These are phyloP conservation scores for Pestalotiopsis sp. DNA, from an alignment of 2,329 filamentous ascomycete species.

Conservation along the genomic window DNA sequence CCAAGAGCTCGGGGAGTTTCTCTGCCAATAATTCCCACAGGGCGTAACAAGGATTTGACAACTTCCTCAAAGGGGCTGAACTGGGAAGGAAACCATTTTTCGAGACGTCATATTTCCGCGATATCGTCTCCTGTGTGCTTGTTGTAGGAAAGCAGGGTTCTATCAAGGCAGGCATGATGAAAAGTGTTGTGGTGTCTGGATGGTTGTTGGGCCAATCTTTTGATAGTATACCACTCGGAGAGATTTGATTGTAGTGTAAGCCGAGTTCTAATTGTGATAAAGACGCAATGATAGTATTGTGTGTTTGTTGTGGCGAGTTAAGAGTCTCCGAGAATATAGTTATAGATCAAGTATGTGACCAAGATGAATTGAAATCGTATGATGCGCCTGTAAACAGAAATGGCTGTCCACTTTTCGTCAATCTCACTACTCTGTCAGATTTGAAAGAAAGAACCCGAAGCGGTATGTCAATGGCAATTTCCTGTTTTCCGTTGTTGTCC, in stretches of 20 bases:
- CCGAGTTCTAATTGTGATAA: background rate
- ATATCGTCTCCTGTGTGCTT: constrained; percentile 15
- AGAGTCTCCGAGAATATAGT: background rate
- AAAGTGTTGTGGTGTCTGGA: background rate
- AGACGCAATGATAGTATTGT: background rate
- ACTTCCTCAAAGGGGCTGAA: constrained; percentile 63
- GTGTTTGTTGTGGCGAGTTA: background rate
- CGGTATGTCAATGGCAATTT: background rate
- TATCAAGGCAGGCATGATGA: constrained; percentile 7
- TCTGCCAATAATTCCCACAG: constrained; percentile 76
- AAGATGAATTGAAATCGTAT: background rate
- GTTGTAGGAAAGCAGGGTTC: background rate
- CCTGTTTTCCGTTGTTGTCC: background rate
- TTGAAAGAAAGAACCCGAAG: background rate
- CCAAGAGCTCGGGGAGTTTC: constrained; percentile 68
- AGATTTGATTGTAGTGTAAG: background rate
- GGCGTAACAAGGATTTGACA: constrained; percentile 74
- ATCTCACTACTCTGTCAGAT: background rate
- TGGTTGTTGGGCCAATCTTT: background rate
- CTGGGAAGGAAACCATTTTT: constrained; percentile 78
- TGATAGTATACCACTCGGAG: background rate
- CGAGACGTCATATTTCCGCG: constrained; percentile 41
- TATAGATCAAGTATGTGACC: background rate
- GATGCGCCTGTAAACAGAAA: background rate
- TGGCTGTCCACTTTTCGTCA: background rate